Evolutionary conservation across 1,284 basidiomycete genomes (phyloP).

Genomic region (Phellopilus nigrolimitatus): DNA sequence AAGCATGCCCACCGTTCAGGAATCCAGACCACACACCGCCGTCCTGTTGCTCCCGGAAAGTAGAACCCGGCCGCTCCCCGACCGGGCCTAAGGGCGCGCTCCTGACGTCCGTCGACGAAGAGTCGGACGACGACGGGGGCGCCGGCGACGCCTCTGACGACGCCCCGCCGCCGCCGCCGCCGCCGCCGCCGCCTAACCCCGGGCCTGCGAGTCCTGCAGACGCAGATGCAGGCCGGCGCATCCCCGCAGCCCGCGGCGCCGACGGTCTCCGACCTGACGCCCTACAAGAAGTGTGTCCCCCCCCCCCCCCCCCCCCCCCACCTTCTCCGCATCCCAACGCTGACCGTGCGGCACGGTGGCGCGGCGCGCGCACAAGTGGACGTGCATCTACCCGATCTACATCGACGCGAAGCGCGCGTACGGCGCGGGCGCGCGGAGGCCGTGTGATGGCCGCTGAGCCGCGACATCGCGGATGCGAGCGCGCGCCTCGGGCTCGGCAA

Average conservation of each 20-base stretch:
- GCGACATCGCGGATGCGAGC: constrained; percentile 86
- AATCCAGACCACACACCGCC: no score
- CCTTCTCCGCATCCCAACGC: no score
- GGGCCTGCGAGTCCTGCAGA: constrained; percentile 25
- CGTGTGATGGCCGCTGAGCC: constrained; percentile 93
- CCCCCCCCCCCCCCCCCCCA: no score
- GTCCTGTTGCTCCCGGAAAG: no score
- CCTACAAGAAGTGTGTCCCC: constrained; percentile 76
- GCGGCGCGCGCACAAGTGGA: no score
- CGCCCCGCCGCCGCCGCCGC: no score
- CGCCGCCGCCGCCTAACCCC: constrained; percentile 23
- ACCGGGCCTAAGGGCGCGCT: constrained; percentile 67
- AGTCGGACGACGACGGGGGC: constrained; percentile 42
- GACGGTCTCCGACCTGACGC: constrained; percentile 65
- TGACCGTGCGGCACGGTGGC: no score
- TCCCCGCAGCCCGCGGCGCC: constrained; percentile 25
- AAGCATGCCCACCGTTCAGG: no score
- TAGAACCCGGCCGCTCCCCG: constrained; percentile 58
- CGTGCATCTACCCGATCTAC: constrained; percentile 94
- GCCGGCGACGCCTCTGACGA: no score
- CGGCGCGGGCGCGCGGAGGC: constrained; percentile 75
- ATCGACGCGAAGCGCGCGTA: constrained; percentile 92
- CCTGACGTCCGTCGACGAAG: constrained; percentile 52
- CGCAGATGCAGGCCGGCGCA: no score
- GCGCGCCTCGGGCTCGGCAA: constrained; percentile 71